Evolutionary conservation across 2,329 filamentous ascomycete species (phyloP).

Genomic region (Furcasterigmium sp.): DNA sequence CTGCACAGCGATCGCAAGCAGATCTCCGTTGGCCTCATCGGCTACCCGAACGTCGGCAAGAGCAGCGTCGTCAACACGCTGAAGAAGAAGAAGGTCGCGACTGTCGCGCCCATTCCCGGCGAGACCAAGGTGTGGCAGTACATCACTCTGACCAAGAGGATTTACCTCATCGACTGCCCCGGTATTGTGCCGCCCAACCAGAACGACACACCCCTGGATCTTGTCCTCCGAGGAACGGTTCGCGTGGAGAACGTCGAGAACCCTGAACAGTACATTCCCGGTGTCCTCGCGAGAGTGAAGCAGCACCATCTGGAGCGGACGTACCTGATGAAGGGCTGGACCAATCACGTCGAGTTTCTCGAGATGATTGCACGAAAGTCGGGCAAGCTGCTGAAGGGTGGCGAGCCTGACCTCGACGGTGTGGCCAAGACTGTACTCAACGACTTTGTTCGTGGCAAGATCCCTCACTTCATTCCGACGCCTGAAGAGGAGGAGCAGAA

Average conservation of each 20-base stretch:
- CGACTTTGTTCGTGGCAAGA: constrained; percentile 90
- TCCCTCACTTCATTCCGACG: constrained; percentile 91
- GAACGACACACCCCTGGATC: constrained; percentile 78
- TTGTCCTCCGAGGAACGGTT: constrained; percentile 85
- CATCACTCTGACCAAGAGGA: constrained; percentile 89
- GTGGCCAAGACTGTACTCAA: constrained; percentile 97
- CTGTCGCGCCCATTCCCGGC: constrained; percentile 87
- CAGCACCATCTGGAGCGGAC: constrained; percentile 86
- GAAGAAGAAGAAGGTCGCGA: constrained; percentile 90
- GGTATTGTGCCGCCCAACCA: constrained; percentile 90
- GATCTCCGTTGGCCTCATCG: constrained; percentile 75
- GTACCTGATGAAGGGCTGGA: constrained; percentile 80
- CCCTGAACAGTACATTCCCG: constrained; percentile 90
- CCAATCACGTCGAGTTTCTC: constrained; percentile 73
- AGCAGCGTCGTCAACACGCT: constrained; percentile 96
- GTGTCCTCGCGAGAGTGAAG: constrained; percentile 73
- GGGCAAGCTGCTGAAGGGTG: constrained; percentile 80
- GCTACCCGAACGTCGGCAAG: constrained; percentile 90
- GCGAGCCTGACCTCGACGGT: constrained; percentile 91
- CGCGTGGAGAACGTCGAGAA: constrained; percentile 91
- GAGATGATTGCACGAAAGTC: constrained; percentile 83
- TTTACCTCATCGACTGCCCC: constrained; percentile 91
- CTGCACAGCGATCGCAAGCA: constrained; percentile 90
- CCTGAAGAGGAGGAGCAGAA: constrained; percentile 53
- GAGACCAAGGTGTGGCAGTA: constrained; percentile 99